These are phyloP conservation scores for Aspergillus phoenicis DNA, from an alignment of 2,329 filamentous ascomycete genomes.

Conservation along the genomic window DNA sequence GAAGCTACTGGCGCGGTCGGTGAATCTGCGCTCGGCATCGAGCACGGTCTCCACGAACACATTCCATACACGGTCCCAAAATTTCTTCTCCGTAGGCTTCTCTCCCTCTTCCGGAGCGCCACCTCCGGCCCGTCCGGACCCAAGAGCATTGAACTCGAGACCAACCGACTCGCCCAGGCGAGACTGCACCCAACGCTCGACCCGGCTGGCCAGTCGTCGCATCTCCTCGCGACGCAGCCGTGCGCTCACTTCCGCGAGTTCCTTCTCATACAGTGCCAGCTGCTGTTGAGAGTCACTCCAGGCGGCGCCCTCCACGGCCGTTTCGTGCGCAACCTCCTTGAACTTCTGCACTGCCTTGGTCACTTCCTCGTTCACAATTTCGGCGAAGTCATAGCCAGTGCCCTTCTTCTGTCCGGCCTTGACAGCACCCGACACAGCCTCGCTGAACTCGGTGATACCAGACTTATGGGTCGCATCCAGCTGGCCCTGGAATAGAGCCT, in stretches of 20 bases:
- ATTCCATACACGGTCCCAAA: constrained; percentile 95
- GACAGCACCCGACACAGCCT: constrained; percentile 82
- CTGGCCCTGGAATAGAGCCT: constrained; percentile 85
- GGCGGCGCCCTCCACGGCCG: constrained; percentile 74
- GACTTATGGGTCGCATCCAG: constrained; percentile 85
- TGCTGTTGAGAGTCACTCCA: constrained; percentile 91
- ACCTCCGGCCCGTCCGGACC: constrained; percentile 79
- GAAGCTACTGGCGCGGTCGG: constrained; percentile 87
- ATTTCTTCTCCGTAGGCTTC: constrained; percentile 75
- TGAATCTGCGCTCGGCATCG: constrained; percentile 83
- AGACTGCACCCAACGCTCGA: constrained; percentile 91
- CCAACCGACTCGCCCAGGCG: constrained; percentile 85
- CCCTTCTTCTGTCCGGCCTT: constrained; percentile 93
- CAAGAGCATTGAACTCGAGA: constrained; percentile 93
- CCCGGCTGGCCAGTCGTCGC: constrained; percentile 83
- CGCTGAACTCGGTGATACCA: constrained; percentile 79
- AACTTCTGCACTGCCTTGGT: constrained; percentile 73
- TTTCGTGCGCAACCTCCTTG: constrained; percentile 71
- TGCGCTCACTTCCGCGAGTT: constrained; percentile 83
- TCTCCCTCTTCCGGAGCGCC: constrained; percentile 78
- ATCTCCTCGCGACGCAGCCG: constrained; percentile 92
- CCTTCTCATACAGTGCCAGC: constrained; percentile 78
- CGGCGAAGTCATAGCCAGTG: constrained; percentile 87
- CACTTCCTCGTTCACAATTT: constrained; percentile 86
- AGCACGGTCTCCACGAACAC: constrained; percentile 80